A percentile compares a stretch with the other conserved stretches of the same genome.
Evolutionary conservation across 768 basidiomycete species (phyloP).

Genomic region (Podaxis sp.): DNA sequence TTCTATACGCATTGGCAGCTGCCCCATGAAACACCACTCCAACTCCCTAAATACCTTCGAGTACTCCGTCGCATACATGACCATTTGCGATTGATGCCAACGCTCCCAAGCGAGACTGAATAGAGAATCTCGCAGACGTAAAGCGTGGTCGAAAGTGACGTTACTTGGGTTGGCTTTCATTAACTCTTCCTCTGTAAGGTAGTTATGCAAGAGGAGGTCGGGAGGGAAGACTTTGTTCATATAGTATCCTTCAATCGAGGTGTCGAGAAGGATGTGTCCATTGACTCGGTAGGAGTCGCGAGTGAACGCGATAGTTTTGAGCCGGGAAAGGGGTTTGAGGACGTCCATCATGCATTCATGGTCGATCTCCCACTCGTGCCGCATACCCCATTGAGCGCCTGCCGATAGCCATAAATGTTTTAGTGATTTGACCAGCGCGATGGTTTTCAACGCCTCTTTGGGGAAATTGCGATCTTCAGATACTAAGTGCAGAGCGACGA

Average conservation of each 20-base stretch:
- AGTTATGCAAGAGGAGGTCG: constrained; percentile 19
- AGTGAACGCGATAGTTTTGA: constrained; percentile 28
- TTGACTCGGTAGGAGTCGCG: constrained; percentile 28
- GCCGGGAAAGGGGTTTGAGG: constrained; percentile 23
- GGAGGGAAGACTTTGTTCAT: constrained; percentile 23
- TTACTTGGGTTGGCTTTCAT: constrained; percentile 10
- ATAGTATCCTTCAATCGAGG: constrained; percentile 25
- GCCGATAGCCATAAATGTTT: constrained; percentile 29
- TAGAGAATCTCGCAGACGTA: constrained; percentile 17
- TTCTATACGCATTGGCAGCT: constrained; percentile 17
- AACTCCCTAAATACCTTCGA: constrained; percentile 19
- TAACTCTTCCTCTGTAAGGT: constrained; percentile 20
- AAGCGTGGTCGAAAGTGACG: constrained; percentile 13
- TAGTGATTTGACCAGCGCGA: constrained; percentile 23
- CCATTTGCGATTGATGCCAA: constrained; percentile 29
- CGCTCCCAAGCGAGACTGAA: constrained; percentile 28
- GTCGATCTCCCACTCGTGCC: constrained; percentile 28
- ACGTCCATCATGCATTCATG: constrained; percentile 20
- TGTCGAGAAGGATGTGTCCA: constrained; percentile 24
- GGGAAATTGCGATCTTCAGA: constrained; percentile 21
- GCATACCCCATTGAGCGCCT: constrained; percentile 22
- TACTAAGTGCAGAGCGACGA: constrained; percentile 27
- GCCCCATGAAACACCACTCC: constrained; percentile 28
- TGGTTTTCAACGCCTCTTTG: constrained; percentile 19
- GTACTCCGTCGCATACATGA: constrained; percentile 19